Evolutionary conservation across 1,139 yeast genomes (phyloP), one percentile per base, ranked within the genome.

Genomic region (Candida smagusa): DNA sequence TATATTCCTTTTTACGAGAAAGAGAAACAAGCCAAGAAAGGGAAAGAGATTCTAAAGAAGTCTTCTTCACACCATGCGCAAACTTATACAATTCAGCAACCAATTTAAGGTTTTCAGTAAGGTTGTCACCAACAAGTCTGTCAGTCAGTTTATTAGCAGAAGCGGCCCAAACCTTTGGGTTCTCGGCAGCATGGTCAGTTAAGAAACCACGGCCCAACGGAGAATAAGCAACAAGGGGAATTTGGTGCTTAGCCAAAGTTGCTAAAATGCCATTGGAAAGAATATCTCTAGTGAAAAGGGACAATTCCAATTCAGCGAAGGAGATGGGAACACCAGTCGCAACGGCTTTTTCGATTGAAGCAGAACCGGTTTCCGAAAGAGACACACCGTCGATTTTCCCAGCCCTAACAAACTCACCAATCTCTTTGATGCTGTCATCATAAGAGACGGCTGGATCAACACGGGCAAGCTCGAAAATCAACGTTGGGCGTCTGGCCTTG

Each of bases 181-280:
- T 55, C 31, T 63, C 74, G 40, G 78, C 72, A 12, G 65, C 53
- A 35, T 46, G 46, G 40, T 92, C 94, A 6, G 94, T 81, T 42
- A 88, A 71, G 40, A 80, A 61, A 1, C 96, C 96, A 52, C 85
- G 71, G n/a, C 88, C 81, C 43, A 88, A 68, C 30, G 96, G 96
- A 22, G 95, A 83, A 61, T 88, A 87, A 22, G 90, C 87, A 44
- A 84, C 63, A 28, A 86, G 65, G 7, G 92, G 84, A 40, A 87
- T 72, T n/a, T 65, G 66, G 28, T 54, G 53, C 34, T 53, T 49
- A 9, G 71, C 55, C 28, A 74, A 65, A 42, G 80, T 81, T 11
- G 68, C 72, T 44, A 81, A 73, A 13, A 83, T 72, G 1, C 90
- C 95, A 50, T 83, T 77, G 7, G 60, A 45, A 29, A 79, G 53